These are phyloP conservation scores for Alternaria consortialis DNA, from an alignment of 2,329 filamentous ascomycete species.

Conservation along the genomic window DNA sequence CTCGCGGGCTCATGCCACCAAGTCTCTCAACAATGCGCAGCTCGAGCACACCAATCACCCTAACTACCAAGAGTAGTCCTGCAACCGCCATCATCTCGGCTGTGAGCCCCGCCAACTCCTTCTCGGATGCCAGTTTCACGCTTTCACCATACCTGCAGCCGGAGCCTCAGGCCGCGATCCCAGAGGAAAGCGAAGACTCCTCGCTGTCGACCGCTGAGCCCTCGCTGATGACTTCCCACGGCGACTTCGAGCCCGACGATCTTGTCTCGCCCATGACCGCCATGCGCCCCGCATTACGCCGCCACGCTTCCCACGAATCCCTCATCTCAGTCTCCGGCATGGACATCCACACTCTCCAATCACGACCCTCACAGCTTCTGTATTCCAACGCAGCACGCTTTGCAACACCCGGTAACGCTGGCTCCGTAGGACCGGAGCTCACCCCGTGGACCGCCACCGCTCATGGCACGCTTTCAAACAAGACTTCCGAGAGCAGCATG, in stretches of 20 bases:
- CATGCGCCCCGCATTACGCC: conserved; percentile 63
- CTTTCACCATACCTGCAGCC: conserved; percentile 36
- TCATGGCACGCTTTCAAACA: conserved; percentile 61
- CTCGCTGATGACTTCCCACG: conserved; percentile 34
- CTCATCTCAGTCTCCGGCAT: conserved; percentile 87
- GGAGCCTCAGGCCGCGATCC: conserved; percentile 43
- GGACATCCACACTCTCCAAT: conserved; percentile 85
- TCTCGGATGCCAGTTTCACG: conserved; percentile 40
- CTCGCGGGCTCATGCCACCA: conserved; percentile 42
- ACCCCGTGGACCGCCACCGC: conserved; percentile 57
- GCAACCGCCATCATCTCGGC: conserved; percentile 45
- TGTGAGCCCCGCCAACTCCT: conserved; percentile 43
- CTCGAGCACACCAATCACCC: conserved; percentile 43
- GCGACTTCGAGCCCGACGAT: conserved; percentile 41
- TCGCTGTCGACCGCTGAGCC: conserved; percentile 22
- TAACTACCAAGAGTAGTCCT: conserved; percentile 47
- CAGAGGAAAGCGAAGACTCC: conserved; percentile 47
- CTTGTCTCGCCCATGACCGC: conserved; percentile 39
- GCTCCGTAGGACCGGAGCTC: conserved; percentile 51
- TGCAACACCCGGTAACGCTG: conserved; percentile 56
- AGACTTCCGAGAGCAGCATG: conserved; percentile 60
- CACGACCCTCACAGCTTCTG: conserved; percentile 78
- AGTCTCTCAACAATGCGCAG: conserved; percentile 43
- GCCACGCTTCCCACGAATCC: conserved; percentile 82
- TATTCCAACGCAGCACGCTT: conserved; percentile 61